Conservation (phyloP, 1,284 basidiomycete genomes). For the Ustilago trichophora region DNA sequence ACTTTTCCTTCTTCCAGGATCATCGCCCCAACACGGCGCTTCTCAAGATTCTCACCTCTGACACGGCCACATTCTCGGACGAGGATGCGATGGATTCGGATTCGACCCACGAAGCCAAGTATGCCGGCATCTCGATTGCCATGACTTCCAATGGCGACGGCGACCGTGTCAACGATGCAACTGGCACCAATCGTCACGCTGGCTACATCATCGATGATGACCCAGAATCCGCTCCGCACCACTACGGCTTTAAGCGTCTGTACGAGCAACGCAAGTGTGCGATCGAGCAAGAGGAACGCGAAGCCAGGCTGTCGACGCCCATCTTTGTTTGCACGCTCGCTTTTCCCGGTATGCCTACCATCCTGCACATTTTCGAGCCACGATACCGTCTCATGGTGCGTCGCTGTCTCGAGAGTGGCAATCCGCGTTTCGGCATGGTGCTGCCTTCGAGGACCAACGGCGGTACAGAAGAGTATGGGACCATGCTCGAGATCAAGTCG, state of each 20-base stretch:
- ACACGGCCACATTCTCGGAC: slow-evolving; percentile 44
- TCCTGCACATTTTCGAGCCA: slow-evolving; percentile 92
- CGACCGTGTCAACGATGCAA: no score
- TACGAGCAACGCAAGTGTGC: slow-evolving; percentile 72
- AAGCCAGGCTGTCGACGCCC: slow-evolving; percentile 82
- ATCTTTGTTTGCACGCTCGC: slow-evolving; percentile 89
- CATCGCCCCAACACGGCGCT: slow-evolving; percentile 65
- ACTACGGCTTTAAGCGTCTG: slow-evolving; percentile 42
- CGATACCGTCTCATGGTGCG: slow-evolving; percentile 90
- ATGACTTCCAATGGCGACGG: no score
- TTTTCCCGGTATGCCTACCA: slow-evolving; percentile 88
- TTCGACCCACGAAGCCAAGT: slow-evolving; percentile 22
- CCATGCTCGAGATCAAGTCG: slow-evolving; percentile 86
- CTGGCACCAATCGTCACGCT: no score
- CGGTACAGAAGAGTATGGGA: slow-evolving; percentile 78
- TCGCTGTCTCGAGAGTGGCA: slow-evolving; percentile 80
- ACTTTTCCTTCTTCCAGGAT: slow-evolving; percentile 81
- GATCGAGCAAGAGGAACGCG: slow-evolving; percentile 79
- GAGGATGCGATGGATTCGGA: slow-evolving; percentile 38
- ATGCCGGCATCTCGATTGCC: slow-evolving; percentile 29
- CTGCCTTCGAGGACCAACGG: slow-evolving; percentile 72
- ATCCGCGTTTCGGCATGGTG: slow-evolving; percentile 87
- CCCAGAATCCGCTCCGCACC: slow-evolving; percentile 30
- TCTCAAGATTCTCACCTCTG: slow-evolving; percentile 48
- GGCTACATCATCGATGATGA: slow-evolving; percentile 38